Base-by-base conservation (phyloP, 2,329 filamentous ascomycete species). In the Nemania serpens region DNA sequence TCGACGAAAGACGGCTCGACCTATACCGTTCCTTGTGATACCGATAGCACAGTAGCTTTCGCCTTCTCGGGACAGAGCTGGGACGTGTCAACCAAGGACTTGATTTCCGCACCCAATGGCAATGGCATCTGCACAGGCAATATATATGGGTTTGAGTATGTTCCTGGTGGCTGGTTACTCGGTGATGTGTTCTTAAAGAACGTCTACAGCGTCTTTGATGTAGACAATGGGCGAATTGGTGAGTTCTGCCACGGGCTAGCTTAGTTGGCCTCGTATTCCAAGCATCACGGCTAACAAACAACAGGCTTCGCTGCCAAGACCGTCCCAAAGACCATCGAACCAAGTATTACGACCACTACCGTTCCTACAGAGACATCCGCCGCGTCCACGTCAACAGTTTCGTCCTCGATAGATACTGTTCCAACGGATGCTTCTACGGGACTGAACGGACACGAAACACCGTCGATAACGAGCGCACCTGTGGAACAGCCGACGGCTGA, bases 151-250 rank as follows among this genome's bases (percentile, higher is more conserved):
- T 82, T 86, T 25, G 84, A 89, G 71, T 85, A 91, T 13, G 87
- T 91, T 48, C 76, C 81, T 0, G 81, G 79, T 68, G 69, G 87
- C 29, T 96, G 92, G 91, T 80, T 97, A n/a, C 76, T 96, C 1
- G 93, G 93, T 1, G 92, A 93, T 66, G 85, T 89, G 0, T 96
- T 96, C 69, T 77, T 97, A 63, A 96, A 96, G 78, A 96, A 96
- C 68, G 92, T 96, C 15, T 96, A 96, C 72, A 81, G 86, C 1
- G 88, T 95, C 22, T 96, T 96, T 73, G 93, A 97, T 73, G 85
- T 85, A 55, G 91, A 94, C 64, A 71, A 86, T 65, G 76, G 75
- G 45, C 83, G 82, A 53, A 85, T 93, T 65, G 90, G 88, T 84
- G 73, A 72, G 80, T 73, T 49, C 2, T 18, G 18, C 13, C 13